A percentile compares a stretch with the other conserved stretches of the same genome.
Evolutionary conservation across 805 yeast genomes (phyloP).

Genomic region (Groenewaldozyma salmanticensis): DNA sequence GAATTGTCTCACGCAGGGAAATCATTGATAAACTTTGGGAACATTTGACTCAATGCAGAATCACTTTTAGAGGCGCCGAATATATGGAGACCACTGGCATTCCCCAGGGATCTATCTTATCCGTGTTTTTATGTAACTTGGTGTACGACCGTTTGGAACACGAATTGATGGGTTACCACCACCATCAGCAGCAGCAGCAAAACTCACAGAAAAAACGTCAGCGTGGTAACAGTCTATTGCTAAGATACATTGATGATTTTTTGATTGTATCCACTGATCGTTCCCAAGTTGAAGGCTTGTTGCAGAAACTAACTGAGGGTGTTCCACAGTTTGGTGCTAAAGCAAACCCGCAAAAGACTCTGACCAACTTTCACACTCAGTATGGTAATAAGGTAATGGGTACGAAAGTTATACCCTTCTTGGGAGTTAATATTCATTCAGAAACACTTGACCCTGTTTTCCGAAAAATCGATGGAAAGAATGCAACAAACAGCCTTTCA

Average conservation of each 20-base stretch:
- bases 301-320: conserved; percentile 27
- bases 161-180: conserved; percentile 18
- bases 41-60: conserved; percentile 44
- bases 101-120: conserved; percentile 77
- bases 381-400: not conserved
- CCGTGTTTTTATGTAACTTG: conserved; percentile 64
- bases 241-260: conserved; percentile 81
- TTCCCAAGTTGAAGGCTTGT: conserved; percentile 25
- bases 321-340: conserved; percentile 35
- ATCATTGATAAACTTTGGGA: conserved; percentile 36
- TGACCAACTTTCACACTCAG: conserved; percentile 18
- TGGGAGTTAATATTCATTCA: conserved; percentile 9
- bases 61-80: conserved; percentile 28
- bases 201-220: not conserved
- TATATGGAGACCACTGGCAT: conserved; percentile 56
- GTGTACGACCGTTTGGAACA: conserved; percentile 53
- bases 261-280: conserved; percentile 47
- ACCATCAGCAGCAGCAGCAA: too few relatives aligned
- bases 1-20: conserved; percentile 33
- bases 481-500: not conserved
- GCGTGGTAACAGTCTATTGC: conserved; percentile 29
- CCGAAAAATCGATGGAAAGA: not conserved
- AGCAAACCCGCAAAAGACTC: conserved; percentile 34
- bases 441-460: conserved; percentile 17
- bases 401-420: conserved; percentile 10